Percentiles rank a stretch among this genome's conserved stretches.
Evolutionary conservation across 225 moss, liverwort and hornwort species (phyloP).

Genomic region (Pseudisothecium myosuroides): DNA sequence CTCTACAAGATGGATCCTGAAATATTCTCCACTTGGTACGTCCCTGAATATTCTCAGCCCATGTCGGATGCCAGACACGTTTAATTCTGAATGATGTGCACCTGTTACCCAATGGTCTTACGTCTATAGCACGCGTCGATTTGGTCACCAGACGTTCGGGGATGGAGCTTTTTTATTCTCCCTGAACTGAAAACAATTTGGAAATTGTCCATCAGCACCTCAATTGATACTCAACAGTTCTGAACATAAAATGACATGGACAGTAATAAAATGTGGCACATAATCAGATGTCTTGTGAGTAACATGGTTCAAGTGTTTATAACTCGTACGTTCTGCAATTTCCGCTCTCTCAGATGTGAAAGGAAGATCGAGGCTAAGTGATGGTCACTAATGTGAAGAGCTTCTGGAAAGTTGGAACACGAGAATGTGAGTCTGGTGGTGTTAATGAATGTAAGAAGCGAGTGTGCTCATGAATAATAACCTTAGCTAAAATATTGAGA

Average conservation of each 20-base stretch:
- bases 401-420: slow-evolving; percentile 15
- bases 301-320: background rate
- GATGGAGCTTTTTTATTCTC: background rate
- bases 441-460: background rate
- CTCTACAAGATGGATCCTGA: slow-evolving; percentile 99
- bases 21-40: slow-evolving; percentile 84
- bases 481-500: background rate
- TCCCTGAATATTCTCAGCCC: background rate
- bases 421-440: slow-evolving; percentile 14
- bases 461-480: background rate
- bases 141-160: background rate
- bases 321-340: slow-evolving; percentile 1
- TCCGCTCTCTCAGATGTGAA: slow-evolving; percentile 15
- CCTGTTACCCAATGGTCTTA: background rate
- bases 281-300: background rate
- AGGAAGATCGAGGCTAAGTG: slow-evolving; percentile 5
- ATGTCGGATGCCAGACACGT: background rate
- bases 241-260: background rate
- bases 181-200: background rate
- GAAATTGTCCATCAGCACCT: background rate
- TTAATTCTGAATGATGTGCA: background rate
- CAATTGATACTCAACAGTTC: background rate
- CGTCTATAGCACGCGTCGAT: background rate
- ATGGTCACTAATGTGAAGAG: background rate
- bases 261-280: background rate